Conservation (phyloP, 1,139 yeast genomes). For the Geotrichum restrictum region DNA sequence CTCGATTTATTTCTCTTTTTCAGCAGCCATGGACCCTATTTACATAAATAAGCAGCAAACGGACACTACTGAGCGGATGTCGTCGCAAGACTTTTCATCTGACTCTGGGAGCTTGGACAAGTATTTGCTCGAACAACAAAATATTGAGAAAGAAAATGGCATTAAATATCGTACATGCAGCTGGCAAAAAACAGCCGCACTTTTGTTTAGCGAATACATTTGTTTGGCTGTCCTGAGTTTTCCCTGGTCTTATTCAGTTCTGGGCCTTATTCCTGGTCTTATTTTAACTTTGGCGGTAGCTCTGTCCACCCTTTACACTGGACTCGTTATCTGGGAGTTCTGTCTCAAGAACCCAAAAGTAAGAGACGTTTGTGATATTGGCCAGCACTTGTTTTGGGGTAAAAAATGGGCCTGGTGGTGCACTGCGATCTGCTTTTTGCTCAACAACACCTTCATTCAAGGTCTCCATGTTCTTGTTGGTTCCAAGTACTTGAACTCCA, state of each 20-base stretch:
- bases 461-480: slow-evolving; percentile 58
- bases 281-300: slow-evolving; percentile 53
- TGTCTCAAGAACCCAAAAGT: slow-evolving; percentile 53
- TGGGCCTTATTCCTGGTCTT: slow-evolving; percentile 57
- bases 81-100: background rate
- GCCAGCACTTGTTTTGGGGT: slow-evolving; percentile 54
- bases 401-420: slow-evolving; percentile 53
- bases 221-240: slow-evolving; percentile 61
- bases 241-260: slow-evolving; percentile 60
- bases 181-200: slow-evolving; percentile 57
- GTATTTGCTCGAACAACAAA: slow-evolving; percentile 32
- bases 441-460: slow-evolving; percentile 55
- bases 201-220: slow-evolving; percentile 56
- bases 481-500: slow-evolving; percentile 55
- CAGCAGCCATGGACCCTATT: background rate
- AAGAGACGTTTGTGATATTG: slow-evolving; percentile 55
- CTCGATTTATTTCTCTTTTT: background rate
- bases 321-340: slow-evolving; percentile 51
- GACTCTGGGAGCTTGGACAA: slow-evolving; percentile 28
- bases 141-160: slow-evolving; percentile 34
- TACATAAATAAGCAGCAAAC: background rate
- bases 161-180: slow-evolving; percentile 53
- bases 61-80: too few relatives aligned
- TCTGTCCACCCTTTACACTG: slow-evolving; percentile 52
- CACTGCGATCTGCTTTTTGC: slow-evolving; percentile 52